A percentile compares a stretch with the other conserved stretches of the same genome.
Evolutionary conservation across 148 eudicot species (phyloP).

Genomic region (Chenopodium berlandieri): DNA sequence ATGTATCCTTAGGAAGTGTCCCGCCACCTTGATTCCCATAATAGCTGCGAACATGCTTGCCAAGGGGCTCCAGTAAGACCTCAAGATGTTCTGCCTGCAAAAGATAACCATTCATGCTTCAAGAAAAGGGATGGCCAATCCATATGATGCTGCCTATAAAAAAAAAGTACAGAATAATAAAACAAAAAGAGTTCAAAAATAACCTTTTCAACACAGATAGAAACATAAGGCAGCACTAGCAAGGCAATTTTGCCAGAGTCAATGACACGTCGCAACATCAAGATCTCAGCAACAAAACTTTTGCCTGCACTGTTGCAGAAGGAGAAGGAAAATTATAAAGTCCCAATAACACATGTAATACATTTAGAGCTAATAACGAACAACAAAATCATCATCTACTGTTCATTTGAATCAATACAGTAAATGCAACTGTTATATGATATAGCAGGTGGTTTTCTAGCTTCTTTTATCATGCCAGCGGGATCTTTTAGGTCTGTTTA

Average conservation of each 20-base stretch:
- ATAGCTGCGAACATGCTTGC: conserved; percentile 93
- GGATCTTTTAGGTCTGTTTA: background rate
- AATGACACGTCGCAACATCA: conserved; percentile 79
- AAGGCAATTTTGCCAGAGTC: conserved; percentile 85
- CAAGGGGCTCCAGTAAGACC: conserved; percentile 80
- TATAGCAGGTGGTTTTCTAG: background rate
- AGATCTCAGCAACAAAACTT: conserved; percentile 98
- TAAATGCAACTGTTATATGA: background rate
- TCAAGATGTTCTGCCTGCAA: conserved; percentile 93
- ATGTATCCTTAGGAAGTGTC: conserved; percentile 88
- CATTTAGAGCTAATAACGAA: background rate
- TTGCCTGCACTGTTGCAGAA: conserved; percentile 80
- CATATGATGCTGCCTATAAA: background rate
- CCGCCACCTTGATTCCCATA: conserved; percentile 99
- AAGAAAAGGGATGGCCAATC: background rate
- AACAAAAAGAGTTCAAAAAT: background rate
- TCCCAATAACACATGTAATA: background rate
- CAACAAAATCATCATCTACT: background rate
- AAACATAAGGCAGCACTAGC: conserved; percentile 96
- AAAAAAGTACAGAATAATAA: no score
- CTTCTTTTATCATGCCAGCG: background rate
- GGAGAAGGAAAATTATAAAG: conserved; percentile 18
- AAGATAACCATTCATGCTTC: conserved; percentile 9
- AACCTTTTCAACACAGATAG: conserved; percentile 98
- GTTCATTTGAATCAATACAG: background rate